Evolutionary conservation across 148 eudicot species (phyloP).

Genomic region (Diospyros lotus): DNA sequence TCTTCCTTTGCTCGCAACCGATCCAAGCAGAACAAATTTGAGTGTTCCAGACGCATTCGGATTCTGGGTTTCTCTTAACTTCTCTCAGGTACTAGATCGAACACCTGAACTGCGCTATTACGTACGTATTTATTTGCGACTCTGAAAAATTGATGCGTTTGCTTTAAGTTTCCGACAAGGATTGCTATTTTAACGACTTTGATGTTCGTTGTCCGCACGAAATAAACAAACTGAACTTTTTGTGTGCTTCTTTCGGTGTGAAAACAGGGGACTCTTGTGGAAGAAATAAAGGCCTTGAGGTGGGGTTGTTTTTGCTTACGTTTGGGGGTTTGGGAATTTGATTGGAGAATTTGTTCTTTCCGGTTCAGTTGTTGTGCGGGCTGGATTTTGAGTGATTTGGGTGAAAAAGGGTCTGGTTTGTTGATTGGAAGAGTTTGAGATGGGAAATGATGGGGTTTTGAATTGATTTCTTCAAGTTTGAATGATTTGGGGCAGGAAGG

Average conservation of each 20-base stretch:
- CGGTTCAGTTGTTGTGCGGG: neutral
- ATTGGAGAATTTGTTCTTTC: neutral
- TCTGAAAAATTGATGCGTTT: conserved; percentile 24
- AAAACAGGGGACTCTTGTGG: conserved; percentile 12
- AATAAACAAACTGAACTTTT: neutral
- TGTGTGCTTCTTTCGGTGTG: conserved; percentile 4
- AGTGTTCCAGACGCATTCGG: neutral
- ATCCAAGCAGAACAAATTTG: neutral
- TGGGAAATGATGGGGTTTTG: conserved; percentile 6
- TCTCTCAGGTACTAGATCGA: conserved; percentile 35
- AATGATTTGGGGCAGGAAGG: neutral
- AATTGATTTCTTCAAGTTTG: neutral
- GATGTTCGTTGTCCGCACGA: conserved; percentile 13
- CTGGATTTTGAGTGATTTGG: neutral
- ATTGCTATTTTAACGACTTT: conserved; percentile 35
- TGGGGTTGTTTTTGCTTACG: neutral
- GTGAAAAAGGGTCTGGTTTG: neutral
- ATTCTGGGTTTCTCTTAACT: conserved; percentile 10
- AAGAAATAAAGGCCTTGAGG: neutral
- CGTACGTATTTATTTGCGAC: neutral
- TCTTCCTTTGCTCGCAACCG: neutral
- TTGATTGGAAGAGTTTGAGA: conserved; percentile 14
- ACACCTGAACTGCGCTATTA: conserved; percentile 23
- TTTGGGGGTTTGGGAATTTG: neutral
- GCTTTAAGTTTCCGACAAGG: conserved; percentile 31